Base-by-base conservation (phyloP, 768 basidiomycete genomes). In the Amanita pallidorosea region DNA sequence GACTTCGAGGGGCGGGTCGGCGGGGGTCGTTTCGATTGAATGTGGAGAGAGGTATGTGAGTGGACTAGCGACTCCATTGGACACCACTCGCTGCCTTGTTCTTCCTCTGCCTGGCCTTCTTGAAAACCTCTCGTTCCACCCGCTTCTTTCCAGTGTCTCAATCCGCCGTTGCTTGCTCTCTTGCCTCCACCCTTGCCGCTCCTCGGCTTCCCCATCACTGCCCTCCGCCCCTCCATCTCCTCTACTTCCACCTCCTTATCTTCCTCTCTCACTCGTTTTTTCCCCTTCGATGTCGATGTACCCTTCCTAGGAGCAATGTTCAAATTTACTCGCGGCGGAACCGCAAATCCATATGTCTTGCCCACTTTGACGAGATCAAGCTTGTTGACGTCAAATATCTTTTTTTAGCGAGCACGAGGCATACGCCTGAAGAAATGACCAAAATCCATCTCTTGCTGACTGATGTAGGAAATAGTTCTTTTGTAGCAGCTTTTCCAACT, bases 351-450 rank as follows among this genome's bases (percentile, higher is more conserved):
- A 60, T 97, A 99, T 7, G 93, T 80, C 63, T 89, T 94, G 22
- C 89, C 95, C 33, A 99, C 92, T 67, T 94, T 95, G 29, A 83
- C 81, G 29, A 99, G 76, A 65, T 99, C 96, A 42, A 99, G 79
- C 52, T 83, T 77, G 64, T 97, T 93, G 54, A 98, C 87, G 67
- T 98, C 91, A 61, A 94, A 99, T 63, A 98, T 95, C n/a, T 65
- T 91, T 92, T 65, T 99, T 99, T 58, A 96, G 77, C 27, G 93
- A 94, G 71, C 98, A 97, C 11, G 92, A 95, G 18, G 96, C 95
- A 64, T 99, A 99, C 17, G 96, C 75, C 61, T 98, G 95, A 37
- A 99, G 83, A 71, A 97, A 99, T 22, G 96, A 88, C 34, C 94
- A 79, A 70, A 85, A 98, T 0, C 92, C 96, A 55, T 95, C 90